Base-by-base conservation (phyloP, 1,284 basidiomycete species). In the Laetiporus sulphureus region DNA sequence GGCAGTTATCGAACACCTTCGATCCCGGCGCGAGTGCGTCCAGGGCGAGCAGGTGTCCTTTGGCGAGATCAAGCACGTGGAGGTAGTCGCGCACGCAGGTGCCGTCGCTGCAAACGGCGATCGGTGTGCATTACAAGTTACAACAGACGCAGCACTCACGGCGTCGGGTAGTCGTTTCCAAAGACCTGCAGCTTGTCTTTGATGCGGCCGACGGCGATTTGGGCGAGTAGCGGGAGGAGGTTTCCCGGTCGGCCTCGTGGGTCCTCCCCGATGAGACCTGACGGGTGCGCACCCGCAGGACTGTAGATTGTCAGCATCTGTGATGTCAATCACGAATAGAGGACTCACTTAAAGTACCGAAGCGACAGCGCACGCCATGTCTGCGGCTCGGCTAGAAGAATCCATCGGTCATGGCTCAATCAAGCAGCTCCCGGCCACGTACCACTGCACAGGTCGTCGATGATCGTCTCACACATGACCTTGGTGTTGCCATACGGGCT, bases 31-130 rank as follows among this genome's bases (percentile, higher is more conserved):
- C 69, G 22, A 95, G 74, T 15, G 91, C 92, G 44, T 95, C 87
- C 32, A 99, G 75, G 0, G 96, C 91, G 45, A 94, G 80, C 44
- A 97, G 72, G 66, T 99, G 96, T 7, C 96, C 96, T 19, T 80
- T 74, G 15, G 96, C 92, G 27, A 99, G 79, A 63, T 99, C 96
- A 63, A 98, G 81, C 47, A 99, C 82, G 65, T 99, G 96, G 22
- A 99, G 77, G 69, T 99, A 99, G 69, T 99, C 96, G 42, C 96
- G 88, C 22, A 96, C 90, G 57, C 93, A 97, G 4, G 93, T 98
- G 13, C 95, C 95, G 61, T 99, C 95, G 29, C 87, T 86, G 36
- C 3, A 38, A 12, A 41, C 3, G 15, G 32, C 10, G 18, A 11
- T 19, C 2, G 38, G 43, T 34, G 7, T 46, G 41, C 18, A n/a